Conservation (phyloP, 2,329 filamentous ascomycete genomes). For the Cordyceps sp. region DNA sequence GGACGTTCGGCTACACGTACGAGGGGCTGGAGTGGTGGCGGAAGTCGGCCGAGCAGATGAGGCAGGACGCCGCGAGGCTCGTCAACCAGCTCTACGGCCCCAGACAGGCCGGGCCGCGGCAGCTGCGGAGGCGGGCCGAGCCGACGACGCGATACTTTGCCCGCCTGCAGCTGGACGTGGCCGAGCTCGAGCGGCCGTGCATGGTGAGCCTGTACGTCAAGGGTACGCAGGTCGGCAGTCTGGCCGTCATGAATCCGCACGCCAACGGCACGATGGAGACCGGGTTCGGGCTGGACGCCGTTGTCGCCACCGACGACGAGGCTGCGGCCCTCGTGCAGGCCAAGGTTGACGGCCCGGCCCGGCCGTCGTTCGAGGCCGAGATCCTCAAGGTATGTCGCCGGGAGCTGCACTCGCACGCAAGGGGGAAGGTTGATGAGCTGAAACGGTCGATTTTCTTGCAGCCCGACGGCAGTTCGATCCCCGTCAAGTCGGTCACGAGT, state of each 20-base stretch:
- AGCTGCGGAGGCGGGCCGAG: not conserved
- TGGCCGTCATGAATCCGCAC: not conserved
- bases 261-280: not conserved
- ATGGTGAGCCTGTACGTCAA: not conserved
- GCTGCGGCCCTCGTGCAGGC: not conserved
- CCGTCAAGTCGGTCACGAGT: not conserved
- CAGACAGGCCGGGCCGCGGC: not conserved
- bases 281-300: not conserved
- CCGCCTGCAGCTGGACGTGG: not conserved
- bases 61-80: conserved; percentile 12
- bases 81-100: conserved; percentile 16
- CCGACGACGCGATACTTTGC: not conserved
- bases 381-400: not conserved
- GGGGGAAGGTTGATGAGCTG: not conserved
- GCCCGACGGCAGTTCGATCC: not conserved
- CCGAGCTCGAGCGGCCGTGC: not conserved
- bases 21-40: conserved; percentile 18
- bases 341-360: not conserved
- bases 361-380: not conserved
- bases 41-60: conserved; percentile 14
- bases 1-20: conserved; percentile 23
- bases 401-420: too few relatives aligned
- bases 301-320: not conserved
- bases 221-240: not conserved
- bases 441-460: not conserved